A percentile compares a stretch with the other conserved stretches of the same genome.
phyloP scores from a whole-genome alignment of 306 rosid genomes.

The Crataegus laevigata region DNA sequence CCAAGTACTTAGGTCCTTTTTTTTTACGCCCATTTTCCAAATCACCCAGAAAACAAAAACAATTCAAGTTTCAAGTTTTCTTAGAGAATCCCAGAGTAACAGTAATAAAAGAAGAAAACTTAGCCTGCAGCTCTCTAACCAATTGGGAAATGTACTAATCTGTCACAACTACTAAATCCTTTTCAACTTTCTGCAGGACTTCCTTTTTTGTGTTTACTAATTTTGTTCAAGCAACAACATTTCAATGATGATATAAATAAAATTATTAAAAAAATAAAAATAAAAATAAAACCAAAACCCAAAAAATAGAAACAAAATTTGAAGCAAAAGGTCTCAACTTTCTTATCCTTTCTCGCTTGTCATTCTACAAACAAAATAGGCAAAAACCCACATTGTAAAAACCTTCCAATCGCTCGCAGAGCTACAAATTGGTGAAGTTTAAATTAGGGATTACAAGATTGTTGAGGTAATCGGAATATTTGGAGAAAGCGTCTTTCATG shows the following conservation, averaged over 20 bases:
- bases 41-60: too few species aligned
- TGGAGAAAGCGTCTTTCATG: conserved; percentile 57
- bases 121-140: conserved; percentile 72
- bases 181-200: conserved; percentile 80
- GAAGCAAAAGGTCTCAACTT: background rate
- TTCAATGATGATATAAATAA: background rate
- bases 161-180: conserved; percentile 71
- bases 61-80: too few species aligned
- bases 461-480: conserved; percentile 61
- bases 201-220: conserved; percentile 74
- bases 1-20: too few species aligned
- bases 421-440: background rate
- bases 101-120: too few species aligned
- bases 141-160: conserved; percentile 48
- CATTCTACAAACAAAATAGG: conserved; percentile 41
- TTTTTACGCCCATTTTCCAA: too few species aligned
- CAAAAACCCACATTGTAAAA: background rate
- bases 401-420: background rate
- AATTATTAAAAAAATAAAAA: too few species aligned
- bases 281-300: too few species aligned
- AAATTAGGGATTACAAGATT: conserved; percentile 39
- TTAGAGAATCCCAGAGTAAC: too few species aligned
- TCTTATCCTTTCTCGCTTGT: conserved; percentile 78
- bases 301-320: background rate
- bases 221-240: conserved; percentile 30